Evolutionary conservation across 1,139 yeast genomes (phyloP), one percentile per base, ranked within the genome.

Genomic region (Suhomyces terraborum): DNA sequence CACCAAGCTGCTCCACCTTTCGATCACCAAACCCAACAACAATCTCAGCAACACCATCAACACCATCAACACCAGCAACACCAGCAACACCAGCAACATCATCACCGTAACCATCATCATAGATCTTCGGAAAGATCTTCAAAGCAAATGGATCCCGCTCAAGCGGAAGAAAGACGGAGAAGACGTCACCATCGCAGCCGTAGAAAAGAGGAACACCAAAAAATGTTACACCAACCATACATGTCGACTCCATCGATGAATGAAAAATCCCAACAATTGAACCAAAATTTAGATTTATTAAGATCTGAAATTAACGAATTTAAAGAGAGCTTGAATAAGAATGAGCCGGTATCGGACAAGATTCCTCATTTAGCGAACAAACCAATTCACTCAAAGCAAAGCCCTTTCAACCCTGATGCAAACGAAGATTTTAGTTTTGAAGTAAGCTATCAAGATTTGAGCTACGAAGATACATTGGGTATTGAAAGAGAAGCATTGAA

Each of bases 261-360:
- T 40, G 54, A 55, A 33, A 66, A 67, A 42, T 53, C 68, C 0
- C 54, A 51, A n/a, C 69, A 69, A 40, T 58, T 73, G 53, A 70
- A 70, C 45, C 74, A 70, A 40, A 71, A 72, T 45, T 62, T 73
- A 45, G 74, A 72, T 46, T 51, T 71, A 41, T 61, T 73, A 41
- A 54, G 77, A 40, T 59, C 64, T 19, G 79, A 73, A 51, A 70
- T 73, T 43, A 72, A 72, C 47, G 77, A 73, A 42, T 73, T 73
- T 47, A 73, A 72, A 42, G 77, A 73, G 42, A 69, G 73, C 43
- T 59, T 72, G 48, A 62, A 61, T 33, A 61, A 57, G 36, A 50
- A 52, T 12, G 73, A 67, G 19, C 38, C 46, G 2, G 24, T 24
- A 21, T 7, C 32, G 3, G 17, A 30, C 8, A 30, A 21, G 24